Evolutionary conservation across 306 rosid genomes (phyloP).

Genomic region (Prunus salicina): DNA sequence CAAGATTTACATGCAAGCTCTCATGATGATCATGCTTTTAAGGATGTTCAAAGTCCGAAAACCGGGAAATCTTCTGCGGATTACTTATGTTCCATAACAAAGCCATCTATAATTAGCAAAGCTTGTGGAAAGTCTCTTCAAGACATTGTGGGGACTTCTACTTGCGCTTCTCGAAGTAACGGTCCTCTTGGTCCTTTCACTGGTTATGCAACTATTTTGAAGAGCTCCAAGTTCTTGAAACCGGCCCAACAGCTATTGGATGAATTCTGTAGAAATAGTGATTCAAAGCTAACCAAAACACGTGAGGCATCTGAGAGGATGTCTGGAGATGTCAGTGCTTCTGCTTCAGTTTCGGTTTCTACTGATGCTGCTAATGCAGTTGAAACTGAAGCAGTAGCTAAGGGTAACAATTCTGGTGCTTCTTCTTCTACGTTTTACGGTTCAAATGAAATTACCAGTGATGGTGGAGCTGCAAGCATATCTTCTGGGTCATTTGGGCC

Average conservation of each 20-base stretch:
- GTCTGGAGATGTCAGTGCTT: conserved; percentile 39
- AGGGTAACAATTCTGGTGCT: conserved; percentile 37
- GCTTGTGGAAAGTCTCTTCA: conserved; percentile 54
- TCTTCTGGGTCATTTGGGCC: conserved; percentile 45
- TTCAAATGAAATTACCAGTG: conserved; percentile 45
- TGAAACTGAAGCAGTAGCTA: conserved; percentile 30
- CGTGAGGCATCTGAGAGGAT: conserved; percentile 39
- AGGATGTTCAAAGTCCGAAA: conserved; percentile 26
- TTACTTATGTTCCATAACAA: conserved; percentile 23
- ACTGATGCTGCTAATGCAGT: conserved; percentile 25
- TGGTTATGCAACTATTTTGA: conserved; percentile 85
- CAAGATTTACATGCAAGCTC: conserved; percentile 30
- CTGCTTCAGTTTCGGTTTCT: conserved; percentile 34
- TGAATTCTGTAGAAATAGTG: conserved; percentile 43
- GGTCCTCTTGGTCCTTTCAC: conserved; percentile 98
- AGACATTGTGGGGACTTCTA: conserved; percentile 50
- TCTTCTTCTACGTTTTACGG: conserved; percentile 48
- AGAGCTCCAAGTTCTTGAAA: conserved; percentile 71
- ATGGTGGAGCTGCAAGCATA: conserved; percentile 43
- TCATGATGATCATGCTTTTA: background rate
- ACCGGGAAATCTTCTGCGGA: conserved; percentile 1
- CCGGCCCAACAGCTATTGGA: conserved; percentile 71
- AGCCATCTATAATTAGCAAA: conserved; percentile 45
- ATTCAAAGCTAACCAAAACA: conserved; percentile 17
- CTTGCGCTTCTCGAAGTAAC: conserved; percentile 37